These are phyloP conservation scores for Thecaphora frezii DNA, from an alignment of 1,284 basidiomycete genomes.

Conservation along the genomic window DNA sequence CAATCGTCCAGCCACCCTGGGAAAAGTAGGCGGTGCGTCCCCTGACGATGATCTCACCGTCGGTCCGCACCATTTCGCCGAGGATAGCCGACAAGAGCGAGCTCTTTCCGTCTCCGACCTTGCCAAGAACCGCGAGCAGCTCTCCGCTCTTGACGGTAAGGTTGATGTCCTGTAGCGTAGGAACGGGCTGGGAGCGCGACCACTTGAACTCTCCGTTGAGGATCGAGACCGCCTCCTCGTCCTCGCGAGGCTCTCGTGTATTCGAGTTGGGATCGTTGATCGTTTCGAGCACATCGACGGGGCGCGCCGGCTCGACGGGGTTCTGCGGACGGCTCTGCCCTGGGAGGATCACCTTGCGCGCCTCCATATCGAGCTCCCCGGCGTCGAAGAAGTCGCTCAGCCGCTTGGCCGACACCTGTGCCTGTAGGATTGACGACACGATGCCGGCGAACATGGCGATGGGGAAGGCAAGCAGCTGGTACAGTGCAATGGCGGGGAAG, in stretches of 20 bases:
- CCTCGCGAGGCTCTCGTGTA: constrained; percentile 50
- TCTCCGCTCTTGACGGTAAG: constrained; percentile 66
- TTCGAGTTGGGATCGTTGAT: neutral
- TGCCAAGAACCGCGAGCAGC: constrained; percentile 69
- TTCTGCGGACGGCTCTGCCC: neutral
- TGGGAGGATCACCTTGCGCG: constrained; percentile 58
- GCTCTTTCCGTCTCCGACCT: constrained; percentile 64
- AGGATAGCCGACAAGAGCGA: constrained; percentile 65
- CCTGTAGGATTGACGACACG: constrained; percentile 61
- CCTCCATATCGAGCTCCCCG: constrained; percentile 65
- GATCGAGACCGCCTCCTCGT: constrained; percentile 63
- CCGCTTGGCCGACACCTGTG: constrained; percentile 55
- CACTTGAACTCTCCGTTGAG: constrained; percentile 51
- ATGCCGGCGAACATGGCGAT: constrained; percentile 54
- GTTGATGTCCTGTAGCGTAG: constrained; percentile 64
- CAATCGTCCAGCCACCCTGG: constrained; percentile 88
- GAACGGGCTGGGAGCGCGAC: constrained; percentile 46
- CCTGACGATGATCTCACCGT: constrained; percentile 66
- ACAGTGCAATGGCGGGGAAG: constrained; percentile 64
- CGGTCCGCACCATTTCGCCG: constrained; percentile 63
- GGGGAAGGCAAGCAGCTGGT: constrained; percentile 58
- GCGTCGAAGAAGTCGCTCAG: constrained; percentile 63
- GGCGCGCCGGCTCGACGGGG: constrained; percentile 31
- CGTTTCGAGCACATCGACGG: neutral
- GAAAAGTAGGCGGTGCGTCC: constrained; percentile 87